Evolutionary conservation across 108 stramenopile genomes (phyloP), one percentile per base, ranked within the genome.

Genomic region (Cyclostephanos invisitatus): DNA sequence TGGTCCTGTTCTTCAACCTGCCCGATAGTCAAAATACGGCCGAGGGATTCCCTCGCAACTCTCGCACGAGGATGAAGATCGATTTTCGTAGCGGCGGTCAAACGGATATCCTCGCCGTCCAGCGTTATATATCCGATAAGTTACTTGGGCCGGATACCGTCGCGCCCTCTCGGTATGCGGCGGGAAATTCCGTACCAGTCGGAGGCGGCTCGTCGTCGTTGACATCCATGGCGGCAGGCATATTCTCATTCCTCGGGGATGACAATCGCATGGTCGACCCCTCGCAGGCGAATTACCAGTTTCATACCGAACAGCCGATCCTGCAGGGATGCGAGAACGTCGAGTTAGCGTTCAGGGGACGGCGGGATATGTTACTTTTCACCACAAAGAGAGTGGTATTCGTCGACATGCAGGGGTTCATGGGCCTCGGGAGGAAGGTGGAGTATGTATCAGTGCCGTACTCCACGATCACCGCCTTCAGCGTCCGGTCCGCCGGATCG

Each of bases 41-140:
- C 18, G 74, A 80, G 49, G 78, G 83, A 20, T 80, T 66, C 29
- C 78, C 78, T 5, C 74, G 83, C 14, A 83, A 83, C 42, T 60
- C 63, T 6, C 47, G 72, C 24, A 83, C 84, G 24, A 70, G 72
- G 18, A 70, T 85, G 47, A 67, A 81, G 15, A 79, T 83, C 32
- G 87, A 90, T 44, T 87, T 90, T 70, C 78, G 84, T 2, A 40
- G 85, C 48, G 76, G 83, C 46, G 73, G 81, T 54, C 82, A n/a
- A n/a, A n/a, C 79, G 18, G 84, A 90, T 67, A 40, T 90, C 3
- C 85, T 83, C 59, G 86, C 78, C 7, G 80, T 90, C 0, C 89
- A 90, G 48, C 78, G 75, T 21, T 83, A 74, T 48, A 57, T 90
- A 3, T 67, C 76, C 21, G 84, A 88, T 53, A 85, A 88, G 48